Conservation (phyloP, 2,329 filamentous ascomycete species). For the Elsinoe fawcettii region DNA sequence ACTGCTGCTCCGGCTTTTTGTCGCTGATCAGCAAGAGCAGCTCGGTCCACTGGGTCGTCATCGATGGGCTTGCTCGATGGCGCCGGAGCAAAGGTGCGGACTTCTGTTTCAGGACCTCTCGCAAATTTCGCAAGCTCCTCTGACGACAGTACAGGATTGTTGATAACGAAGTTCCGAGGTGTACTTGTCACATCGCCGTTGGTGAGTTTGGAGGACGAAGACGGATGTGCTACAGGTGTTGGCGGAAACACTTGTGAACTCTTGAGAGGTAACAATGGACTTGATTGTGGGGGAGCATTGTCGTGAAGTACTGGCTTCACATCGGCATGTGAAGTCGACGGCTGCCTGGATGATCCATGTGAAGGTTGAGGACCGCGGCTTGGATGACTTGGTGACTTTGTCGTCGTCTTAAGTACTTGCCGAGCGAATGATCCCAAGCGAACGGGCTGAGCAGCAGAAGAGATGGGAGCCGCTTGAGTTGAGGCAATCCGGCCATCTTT, state of each 20-base stretch:
- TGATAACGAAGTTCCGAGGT: background rate
- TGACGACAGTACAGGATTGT: constrained; percentile 13
- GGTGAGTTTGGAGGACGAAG: background rate
- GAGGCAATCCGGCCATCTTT: background rate
- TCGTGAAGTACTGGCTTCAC: background rate
- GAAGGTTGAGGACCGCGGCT: background rate
- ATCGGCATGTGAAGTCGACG: background rate
- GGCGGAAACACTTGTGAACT: background rate
- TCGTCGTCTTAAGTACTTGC: background rate
- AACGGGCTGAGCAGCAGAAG: background rate
- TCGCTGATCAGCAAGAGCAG: constrained; percentile 58
- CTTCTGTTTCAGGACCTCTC: background rate
- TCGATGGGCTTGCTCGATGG: background rate
- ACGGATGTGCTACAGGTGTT: background rate
- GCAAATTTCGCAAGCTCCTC: constrained; percentile 14
- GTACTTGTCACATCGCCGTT: background rate
- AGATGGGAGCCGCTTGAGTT: background rate
- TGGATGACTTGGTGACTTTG: background rate
- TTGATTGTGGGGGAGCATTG: constrained; percentile 48
- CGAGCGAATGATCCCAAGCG: background rate
- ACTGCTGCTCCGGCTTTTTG: constrained; percentile 71
- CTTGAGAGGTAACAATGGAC: background rate
- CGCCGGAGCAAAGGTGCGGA: background rate
- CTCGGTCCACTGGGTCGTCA: background rate
- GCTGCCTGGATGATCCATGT: background rate